phyloP scores from a whole-genome alignment of 1,284 basidiomycete species.

The Cryptococcus sp. region DNA sequence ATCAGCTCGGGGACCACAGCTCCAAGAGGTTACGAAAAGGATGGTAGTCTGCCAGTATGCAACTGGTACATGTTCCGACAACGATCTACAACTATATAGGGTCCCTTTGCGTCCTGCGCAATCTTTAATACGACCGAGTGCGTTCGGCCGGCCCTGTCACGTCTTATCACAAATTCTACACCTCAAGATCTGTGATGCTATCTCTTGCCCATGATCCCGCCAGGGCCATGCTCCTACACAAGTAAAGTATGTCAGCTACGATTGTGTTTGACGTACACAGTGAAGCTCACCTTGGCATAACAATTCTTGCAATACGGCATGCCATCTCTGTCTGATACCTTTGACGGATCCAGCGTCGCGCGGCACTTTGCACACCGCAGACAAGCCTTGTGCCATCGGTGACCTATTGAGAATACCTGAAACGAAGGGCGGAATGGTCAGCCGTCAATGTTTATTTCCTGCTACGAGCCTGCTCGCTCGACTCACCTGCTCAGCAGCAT shows the following conservation, averaged over 20 bases:
- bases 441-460: conserved; percentile 12
- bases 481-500: conserved; percentile 51
- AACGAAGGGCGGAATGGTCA: not conserved
- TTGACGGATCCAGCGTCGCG: conserved; percentile 44
- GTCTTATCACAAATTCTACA: no score
- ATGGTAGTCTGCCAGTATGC: no score
- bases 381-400: conserved; percentile 51
- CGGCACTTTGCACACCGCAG: conserved; percentile 45
- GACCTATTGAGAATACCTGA: conserved; percentile 34
- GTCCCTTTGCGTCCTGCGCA: no score
- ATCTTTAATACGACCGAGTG: no score
- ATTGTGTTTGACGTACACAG: not conserved
- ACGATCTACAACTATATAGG: no score
- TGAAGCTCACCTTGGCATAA: conserved; percentile 41
- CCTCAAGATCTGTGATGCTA: conserved; percentile 8
- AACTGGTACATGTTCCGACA: no score
- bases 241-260: conserved; percentile 1
- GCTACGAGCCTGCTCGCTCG: not conserved
- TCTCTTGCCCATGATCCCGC: conserved; percentile 43
- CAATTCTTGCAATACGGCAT: conserved; percentile 51
- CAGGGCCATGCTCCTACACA: conserved; percentile 41
- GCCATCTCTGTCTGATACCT: conserved; percentile 62
- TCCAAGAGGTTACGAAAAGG: no score
- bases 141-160: no score
- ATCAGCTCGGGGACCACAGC: no score